Base-by-base conservation (phyloP, 306 rosid genomes). In the Malus fusca region DNA sequence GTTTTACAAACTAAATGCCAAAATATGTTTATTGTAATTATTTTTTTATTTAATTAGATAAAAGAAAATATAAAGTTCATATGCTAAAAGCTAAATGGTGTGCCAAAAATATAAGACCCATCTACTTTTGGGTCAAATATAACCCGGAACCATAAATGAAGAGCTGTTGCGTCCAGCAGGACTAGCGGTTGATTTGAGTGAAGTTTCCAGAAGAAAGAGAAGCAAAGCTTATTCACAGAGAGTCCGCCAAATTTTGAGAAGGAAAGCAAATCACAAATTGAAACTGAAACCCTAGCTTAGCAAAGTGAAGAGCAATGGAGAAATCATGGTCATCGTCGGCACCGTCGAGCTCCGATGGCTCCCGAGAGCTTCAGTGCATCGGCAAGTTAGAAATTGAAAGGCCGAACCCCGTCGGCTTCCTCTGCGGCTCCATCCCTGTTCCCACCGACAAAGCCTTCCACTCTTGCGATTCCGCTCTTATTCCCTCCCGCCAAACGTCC, bases 381-480 rank as follows among this genome's bases (percentile, higher is more conserved):
- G 97, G 98, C 69, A 94, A 87, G 18, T 35, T 94, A 79, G 96
- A 92, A 83, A 87, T 94, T 66, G 95, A 88, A 31, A 85, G 81
- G 56, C 95, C 98, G 0, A 91, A 94, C 76, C 96, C 98, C 21
- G 92, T 88, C 0, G 96, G 93, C 3, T 94, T 94, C 80, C 93
- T 94, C 60, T 91, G 96, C 74, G 98, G 98, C 56, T 94, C 98
- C 15, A 94, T 94, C 64, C 96, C 96, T 8, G 97, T 94, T 74
- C 93, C 98, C 52, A 94, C 98, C 5, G 98, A 94, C 67, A 87
- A 90, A 71, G 87, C 97, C 61, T 94, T 91, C 80, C 94, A 88
- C 30, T 83, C 91, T 64, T 91, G 87, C 82, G 79, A 83, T 81
- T 85, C 97, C 44, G 88, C 91, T 79, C 98, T 91, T 55, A 82